A percentile compares a stretch with the other conserved stretches of the same genome.
phyloP scores from a whole-genome alignment of 2,329 filamentous ascomycete species.

The Epichloe brachyelytri region DNA sequence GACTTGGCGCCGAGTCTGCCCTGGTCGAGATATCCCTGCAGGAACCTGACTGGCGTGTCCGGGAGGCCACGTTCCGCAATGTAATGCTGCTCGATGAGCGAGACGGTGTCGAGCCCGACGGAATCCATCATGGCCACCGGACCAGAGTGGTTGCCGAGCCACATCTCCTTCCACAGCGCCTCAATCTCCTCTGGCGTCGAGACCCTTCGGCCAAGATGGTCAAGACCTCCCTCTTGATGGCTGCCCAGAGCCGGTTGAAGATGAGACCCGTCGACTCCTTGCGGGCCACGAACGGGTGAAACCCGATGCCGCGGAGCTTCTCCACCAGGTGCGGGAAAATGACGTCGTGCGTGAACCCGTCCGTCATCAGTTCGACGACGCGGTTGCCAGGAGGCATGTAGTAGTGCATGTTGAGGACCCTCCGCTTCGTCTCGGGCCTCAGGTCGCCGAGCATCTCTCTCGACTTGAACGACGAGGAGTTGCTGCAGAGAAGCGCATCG shows the following conservation, averaged over 20 bases:
- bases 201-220: constrained; percentile 36
- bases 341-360: constrained; percentile 26
- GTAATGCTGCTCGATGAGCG: constrained; percentile 39
- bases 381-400: constrained; percentile 33
- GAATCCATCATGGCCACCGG: constrained; percentile 27
- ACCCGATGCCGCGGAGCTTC: constrained; percentile 25
- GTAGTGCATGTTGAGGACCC: constrained; percentile 38
- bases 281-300: constrained; percentile 26
- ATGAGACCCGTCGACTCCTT: constrained; percentile 41
- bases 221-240: constrained; percentile 38
- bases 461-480: constrained; percentile 39
- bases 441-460: constrained; percentile 33
- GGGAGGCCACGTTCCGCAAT: constrained; percentile 33
- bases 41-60: constrained; percentile 29
- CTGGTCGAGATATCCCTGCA: constrained; percentile 30
- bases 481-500: constrained; percentile 37
- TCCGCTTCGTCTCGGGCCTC: constrained; percentile 18
- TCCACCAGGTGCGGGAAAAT: constrained; percentile 33
- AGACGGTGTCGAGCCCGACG: constrained; percentile 39
- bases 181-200: constrained; percentile 36
- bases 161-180: constrained; percentile 30
- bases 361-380: constrained; percentile 42
- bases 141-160: constrained; percentile 11
- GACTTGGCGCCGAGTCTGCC: constrained; percentile 35
- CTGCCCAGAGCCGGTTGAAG: constrained; percentile 44